These are phyloP conservation scores for Sarcocystis neurona DNA, from an alignment of 169 alveolate genomes.

Conservation along the genomic window DNA sequence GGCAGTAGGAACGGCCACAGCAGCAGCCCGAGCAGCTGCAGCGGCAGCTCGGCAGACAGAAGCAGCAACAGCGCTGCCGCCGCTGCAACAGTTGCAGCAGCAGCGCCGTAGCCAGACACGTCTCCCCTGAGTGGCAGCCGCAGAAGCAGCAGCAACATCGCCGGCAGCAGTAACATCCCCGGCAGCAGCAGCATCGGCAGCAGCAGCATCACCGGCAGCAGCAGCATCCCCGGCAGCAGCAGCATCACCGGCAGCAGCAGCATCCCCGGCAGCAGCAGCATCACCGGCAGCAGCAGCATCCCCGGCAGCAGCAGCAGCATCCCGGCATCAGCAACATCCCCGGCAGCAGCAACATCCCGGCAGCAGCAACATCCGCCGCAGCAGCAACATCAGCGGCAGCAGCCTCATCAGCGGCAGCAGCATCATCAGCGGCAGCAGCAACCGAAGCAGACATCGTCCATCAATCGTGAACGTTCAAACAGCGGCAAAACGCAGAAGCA, in stretches of 20 bases:
- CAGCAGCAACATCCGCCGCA: not conserved
- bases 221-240: not conserved
- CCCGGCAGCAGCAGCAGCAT: constrained; percentile 10
- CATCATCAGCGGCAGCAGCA: not conserved
- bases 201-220: not conserved
- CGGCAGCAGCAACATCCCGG: not conserved
- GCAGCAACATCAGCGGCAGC: not conserved
- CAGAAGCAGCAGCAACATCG: not conserved
- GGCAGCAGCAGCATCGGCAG: constrained; percentile 25
- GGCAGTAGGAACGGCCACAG: constrained; percentile 6
- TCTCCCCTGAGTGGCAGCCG: not conserved
- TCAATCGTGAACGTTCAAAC: too few relatives aligned
- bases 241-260: not conserved
- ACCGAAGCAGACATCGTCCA: not conserved
- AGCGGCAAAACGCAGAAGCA: too few relatives aligned
- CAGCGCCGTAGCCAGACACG: not conserved
- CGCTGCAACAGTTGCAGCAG: not conserved
- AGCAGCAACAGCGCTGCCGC: not conserved
- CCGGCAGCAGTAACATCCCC: not conserved
- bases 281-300: constrained; percentile 8
- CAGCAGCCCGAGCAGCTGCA: not conserved
- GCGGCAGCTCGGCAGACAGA: not conserved
- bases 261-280: not conserved
- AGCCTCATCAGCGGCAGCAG: not conserved
- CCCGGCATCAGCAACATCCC: not conserved